Conservation (phyloP, 139 green algal species). For the Haematococcus lacustris region DNA sequence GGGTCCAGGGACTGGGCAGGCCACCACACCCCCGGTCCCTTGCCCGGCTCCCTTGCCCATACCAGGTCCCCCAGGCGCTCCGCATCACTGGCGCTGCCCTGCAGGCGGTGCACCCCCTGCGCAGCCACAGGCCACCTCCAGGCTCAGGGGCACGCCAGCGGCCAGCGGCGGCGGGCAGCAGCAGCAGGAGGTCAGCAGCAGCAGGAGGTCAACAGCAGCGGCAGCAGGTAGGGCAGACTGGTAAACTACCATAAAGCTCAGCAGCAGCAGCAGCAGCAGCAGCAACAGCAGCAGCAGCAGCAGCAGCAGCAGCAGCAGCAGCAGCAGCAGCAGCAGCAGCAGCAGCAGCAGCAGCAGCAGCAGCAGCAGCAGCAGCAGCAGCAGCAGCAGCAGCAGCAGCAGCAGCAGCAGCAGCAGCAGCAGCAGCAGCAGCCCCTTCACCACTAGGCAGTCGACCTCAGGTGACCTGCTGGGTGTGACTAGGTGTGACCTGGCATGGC, state of each 20-base stretch:
- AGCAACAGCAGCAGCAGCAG: neutral
- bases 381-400: no score
- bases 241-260: no score
- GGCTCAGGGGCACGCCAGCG: no score
- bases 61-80: slow-evolving; percentile 48
- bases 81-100: slow-evolving; percentile 12
- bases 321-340: no score
- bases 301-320: neutral
- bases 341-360: no score
- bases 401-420: no score
- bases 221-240: neutral
- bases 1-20: slow-evolving; percentile 62
- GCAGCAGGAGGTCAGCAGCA: neutral
- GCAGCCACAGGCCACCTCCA: neutral
- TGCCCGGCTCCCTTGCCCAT: slow-evolving; percentile 28
- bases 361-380: no score
- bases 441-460: neutral
- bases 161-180: neutral
- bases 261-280: no score
- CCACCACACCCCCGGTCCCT: slow-evolving; percentile 32
- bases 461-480: no score
- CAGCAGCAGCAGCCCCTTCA: no score
- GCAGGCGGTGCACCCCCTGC: slow-evolving; percentile 12
- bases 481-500: neutral
- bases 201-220: neutral